Conservation (phyloP, 164 flowering plant species). For the Piper longum region DNA sequence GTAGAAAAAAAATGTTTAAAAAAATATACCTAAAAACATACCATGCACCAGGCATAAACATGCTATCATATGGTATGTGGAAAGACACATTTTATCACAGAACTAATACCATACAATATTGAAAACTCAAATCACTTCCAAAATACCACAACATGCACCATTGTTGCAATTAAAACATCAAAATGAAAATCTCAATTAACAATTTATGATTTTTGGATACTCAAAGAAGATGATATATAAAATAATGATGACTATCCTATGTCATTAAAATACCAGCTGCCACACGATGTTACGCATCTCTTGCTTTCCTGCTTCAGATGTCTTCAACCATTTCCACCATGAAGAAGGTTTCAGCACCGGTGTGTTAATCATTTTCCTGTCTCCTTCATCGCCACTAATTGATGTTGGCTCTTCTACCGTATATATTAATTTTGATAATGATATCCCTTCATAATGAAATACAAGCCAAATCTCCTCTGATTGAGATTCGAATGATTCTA, state of each 20-base stretch:
- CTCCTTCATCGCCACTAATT: conserved; percentile 19
- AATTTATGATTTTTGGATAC: background rate
- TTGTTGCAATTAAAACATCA: too few relatives aligned
- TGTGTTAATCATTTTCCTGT: conserved; percentile 25
- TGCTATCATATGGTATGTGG: too few relatives aligned
- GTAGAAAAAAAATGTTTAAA: too few relatives aligned
- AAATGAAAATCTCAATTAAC: background rate
- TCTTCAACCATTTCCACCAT: conserved; percentile 98
- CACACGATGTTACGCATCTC: conserved; percentile 74
- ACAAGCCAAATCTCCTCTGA: conserved; percentile 98
- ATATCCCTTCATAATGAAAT: conserved; percentile 73
- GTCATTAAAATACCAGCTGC: conserved; percentile 67
- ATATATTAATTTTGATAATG: conserved; percentile 80
- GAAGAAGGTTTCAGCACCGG: conserved; percentile 72
- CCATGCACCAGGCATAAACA: too few relatives aligned
- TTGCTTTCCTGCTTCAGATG: conserved; percentile 73
- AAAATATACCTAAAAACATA: too few relatives aligned
- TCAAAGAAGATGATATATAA: background rate
- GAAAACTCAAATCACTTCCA: too few relatives aligned
- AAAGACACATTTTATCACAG: too few relatives aligned
- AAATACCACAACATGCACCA: too few relatives aligned
- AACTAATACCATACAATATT: too few relatives aligned
- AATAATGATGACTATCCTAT: background rate
- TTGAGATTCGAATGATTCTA: conserved; percentile 85
- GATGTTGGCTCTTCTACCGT: conserved; percentile 41